Evolutionary conservation across 306 rosid species (phyloP).

Genomic region (Ceratonia siliqua): DNA sequence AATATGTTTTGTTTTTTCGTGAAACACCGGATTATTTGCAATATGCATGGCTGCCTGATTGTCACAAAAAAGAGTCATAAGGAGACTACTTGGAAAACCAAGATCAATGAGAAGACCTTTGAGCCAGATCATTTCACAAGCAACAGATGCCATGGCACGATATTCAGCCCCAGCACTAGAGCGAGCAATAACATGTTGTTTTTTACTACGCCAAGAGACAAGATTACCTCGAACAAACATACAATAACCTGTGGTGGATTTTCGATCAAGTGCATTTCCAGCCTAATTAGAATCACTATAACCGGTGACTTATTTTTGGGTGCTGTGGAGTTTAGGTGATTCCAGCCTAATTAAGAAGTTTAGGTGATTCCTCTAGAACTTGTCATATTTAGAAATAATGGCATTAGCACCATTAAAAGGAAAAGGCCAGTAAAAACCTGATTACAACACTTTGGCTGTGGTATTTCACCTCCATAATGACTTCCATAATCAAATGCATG

Average conservation of each 20-base stretch:
- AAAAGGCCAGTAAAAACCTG: slow-evolving; percentile 13
- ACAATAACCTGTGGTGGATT: background rate
- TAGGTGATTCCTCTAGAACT: background rate
- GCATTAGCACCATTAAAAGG: background rate
- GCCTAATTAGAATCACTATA: background rate
- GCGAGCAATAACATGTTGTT: background rate
- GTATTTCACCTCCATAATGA: background rate
- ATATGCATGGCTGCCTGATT: background rate
- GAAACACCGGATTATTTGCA: background rate
- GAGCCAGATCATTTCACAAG: background rate
- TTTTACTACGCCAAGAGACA: background rate
- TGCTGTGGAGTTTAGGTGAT: too few relatives aligned
- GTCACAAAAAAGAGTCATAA: background rate
- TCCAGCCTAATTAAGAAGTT: too few relatives aligned
- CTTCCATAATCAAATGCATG: background rate
- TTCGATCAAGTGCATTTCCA: background rate
- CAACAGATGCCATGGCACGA: background rate
- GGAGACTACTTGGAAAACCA: background rate
- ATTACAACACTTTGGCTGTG: too few relatives aligned
- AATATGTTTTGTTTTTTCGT: background rate
- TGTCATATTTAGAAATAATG: background rate
- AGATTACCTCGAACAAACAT: background rate
- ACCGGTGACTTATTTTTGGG: too few relatives aligned
- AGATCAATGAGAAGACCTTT: background rate
- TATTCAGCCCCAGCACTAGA: background rate